phyloP scores from a whole-genome alignment of 2,329 filamentous ascomycete genomes.

The Metarhizium brunneum region DNA sequence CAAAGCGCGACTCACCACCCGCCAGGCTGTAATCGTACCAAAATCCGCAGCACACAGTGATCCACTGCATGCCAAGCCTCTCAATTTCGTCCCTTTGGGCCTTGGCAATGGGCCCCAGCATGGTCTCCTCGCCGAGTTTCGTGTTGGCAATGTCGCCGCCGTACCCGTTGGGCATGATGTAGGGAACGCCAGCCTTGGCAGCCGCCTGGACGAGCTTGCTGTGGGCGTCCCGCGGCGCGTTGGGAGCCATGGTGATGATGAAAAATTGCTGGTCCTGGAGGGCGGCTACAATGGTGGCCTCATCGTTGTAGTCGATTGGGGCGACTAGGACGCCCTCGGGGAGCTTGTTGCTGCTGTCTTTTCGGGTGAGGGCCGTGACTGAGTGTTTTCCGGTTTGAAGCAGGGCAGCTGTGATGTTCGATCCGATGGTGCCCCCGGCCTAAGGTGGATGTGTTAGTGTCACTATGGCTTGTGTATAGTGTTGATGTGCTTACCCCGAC shows the following conservation, averaged over 20 bases:
- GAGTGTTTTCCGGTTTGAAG: slow-evolving; percentile 39
- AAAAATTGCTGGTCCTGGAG: slow-evolving; percentile 47
- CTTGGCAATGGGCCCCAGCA: slow-evolving; percentile 12
- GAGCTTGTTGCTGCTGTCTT: slow-evolving; percentile 28
- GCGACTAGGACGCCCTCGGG: slow-evolving; percentile 33
- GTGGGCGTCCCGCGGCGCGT: slow-evolving; percentile 31
- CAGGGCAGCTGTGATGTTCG: slow-evolving; percentile 30
- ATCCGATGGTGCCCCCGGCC: slow-evolving; percentile 10
- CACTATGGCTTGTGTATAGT: not conserved
- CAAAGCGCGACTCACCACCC: slow-evolving; percentile 27
- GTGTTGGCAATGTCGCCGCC: slow-evolving; percentile 39
- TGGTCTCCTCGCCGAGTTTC: slow-evolving; percentile 21
- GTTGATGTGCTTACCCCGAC: slow-evolving; percentile 28
- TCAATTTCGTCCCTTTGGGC: slow-evolving; percentile 27
- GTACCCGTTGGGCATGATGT: slow-evolving; percentile 42
- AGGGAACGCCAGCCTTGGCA: slow-evolving; percentile 16
- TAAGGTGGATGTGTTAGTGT: no score
- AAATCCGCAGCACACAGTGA: slow-evolving; percentile 42
- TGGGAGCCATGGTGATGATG: slow-evolving; percentile 38
- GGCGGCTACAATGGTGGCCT: slow-evolving; percentile 34
- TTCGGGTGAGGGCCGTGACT: slow-evolving; percentile 43
- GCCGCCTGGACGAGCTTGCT: slow-evolving; percentile 22
- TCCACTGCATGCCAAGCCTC: slow-evolving; percentile 28
- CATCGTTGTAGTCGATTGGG: slow-evolving; percentile 34
- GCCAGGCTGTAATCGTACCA: slow-evolving; percentile 46